A percentile compares a stretch with the other conserved stretches of the same genome.
Conservation (phyloP, 169 alveolate genomes). For the Eimeria necatrix region DNA sequence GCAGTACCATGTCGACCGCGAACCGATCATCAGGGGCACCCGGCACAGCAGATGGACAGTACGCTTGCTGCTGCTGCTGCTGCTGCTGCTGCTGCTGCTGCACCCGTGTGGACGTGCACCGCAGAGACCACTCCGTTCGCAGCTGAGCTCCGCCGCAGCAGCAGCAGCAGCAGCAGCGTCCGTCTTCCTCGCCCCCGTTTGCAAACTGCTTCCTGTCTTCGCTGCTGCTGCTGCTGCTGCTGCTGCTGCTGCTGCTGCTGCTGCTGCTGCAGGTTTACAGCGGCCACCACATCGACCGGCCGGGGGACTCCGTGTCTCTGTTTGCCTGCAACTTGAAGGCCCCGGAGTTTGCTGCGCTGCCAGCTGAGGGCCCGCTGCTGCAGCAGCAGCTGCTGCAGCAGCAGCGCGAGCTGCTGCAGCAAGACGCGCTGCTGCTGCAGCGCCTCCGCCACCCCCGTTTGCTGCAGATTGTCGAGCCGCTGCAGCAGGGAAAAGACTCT, state of each 20-base stretch:
- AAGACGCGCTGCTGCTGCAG: constrained; percentile 75
- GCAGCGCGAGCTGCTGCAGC: constrained; percentile 65
- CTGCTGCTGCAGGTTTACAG: background rate
- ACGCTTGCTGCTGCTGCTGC: background rate
- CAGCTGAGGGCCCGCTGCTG: background rate
- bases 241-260: background rate
- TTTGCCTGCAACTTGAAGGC: background rate
- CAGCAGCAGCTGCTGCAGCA: too few relatives aligned
- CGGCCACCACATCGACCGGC: background rate
- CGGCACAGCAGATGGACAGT: constrained; percentile 67
- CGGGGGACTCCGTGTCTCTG: background rate
- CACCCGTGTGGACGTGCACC: too few relatives aligned
- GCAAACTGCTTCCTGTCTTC: too few relatives aligned
- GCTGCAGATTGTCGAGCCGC: constrained; percentile 75
- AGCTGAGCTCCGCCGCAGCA: too few relatives aligned
- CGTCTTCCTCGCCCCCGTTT: too few relatives aligned
- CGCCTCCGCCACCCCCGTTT: constrained; percentile 78
- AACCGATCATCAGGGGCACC: constrained; percentile 47
- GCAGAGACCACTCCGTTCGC: too few relatives aligned
- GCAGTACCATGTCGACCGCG: constrained; percentile 70
- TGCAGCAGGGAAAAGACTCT: constrained; percentile 66
- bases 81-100: background rate
- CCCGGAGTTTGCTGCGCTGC: constrained; percentile 14
- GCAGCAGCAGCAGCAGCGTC: constrained; percentile 4
- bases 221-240: background rate